Conservation (phyloP, 306 rosid species). For the Casuarina cunninghamiana region DNA sequence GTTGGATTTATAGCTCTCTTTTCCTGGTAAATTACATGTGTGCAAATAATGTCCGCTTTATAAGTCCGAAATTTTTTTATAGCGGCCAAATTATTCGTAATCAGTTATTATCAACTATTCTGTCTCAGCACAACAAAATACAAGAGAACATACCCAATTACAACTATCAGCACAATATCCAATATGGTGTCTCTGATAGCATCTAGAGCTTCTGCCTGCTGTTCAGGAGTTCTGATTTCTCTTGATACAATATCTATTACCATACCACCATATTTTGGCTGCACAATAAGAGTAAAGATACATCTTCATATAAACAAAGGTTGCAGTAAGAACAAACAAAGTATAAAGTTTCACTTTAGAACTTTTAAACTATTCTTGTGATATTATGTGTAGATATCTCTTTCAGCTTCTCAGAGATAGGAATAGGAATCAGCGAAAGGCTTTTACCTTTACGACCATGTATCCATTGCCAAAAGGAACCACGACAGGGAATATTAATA, state of each 20-base stretch:
- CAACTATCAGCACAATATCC: constrained; percentile 11
- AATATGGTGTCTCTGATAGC: constrained; percentile 16
- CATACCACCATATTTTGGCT: constrained; percentile 36
- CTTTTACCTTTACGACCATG: neutral
- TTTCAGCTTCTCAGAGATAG: neutral
- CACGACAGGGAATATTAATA: neutral
- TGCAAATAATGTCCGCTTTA: neutral
- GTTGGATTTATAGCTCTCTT: neutral
- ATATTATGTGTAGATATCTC: neutral
- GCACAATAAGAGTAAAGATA: constrained; percentile 8
- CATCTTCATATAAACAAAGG: neutral
- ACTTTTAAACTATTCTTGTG: neutral
- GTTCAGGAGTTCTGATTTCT: constrained; percentile 30
- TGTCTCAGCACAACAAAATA: neutral
- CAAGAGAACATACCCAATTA: constrained; percentile 1
- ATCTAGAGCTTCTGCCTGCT: constrained; percentile 27
- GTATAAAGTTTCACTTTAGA: neutral
- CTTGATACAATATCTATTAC: constrained; percentile 34
- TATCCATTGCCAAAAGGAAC: too few species aligned
- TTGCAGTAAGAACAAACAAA: neutral
- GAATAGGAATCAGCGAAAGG: neutral
- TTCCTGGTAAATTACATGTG: neutral
- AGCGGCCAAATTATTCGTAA: neutral
- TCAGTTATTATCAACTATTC: neutral
- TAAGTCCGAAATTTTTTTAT: neutral